Evolutionary conservation across 1,284 basidiomycete genomes (phyloP), one percentile per base, ranked within the genome.

Genomic region (Cryptococcus sp.): DNA sequence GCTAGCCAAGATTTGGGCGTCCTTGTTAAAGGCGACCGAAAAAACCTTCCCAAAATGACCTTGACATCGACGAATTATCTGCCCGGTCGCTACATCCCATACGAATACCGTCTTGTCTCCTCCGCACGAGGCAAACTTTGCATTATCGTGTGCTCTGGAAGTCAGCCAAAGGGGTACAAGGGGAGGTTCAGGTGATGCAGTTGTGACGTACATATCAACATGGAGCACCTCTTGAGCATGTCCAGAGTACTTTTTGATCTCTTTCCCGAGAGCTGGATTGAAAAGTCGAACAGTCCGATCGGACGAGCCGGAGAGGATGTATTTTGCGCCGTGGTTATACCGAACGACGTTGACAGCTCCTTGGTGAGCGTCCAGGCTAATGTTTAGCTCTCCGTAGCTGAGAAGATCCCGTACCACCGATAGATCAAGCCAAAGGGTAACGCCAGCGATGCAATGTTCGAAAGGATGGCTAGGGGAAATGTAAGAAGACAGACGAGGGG

Each of bases 141-240:
- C 83, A 73, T 97, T 98, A 72, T 97, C 93, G 54, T 86, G 83
- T 21, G 91, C 81, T 37, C 92, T 94, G 26, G 7, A 5, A 5
- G 18, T 42, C 40, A 38, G 26, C 34, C 45, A 16, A 26, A 11
- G 26, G 19, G 18, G 9, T 7, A 23, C 21, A 26, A 11, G 26
- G 19, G 18, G 9, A 7, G 18, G 14, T 42, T 22, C 3, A 22
- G 4, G 23, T 19, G 24, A 21, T 16, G 28, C 2, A 10, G 10
- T 11, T 19, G 34, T 26, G 10, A 61, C 85, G 63, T 66, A 92
- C 90, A 94, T 85, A 47, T 84, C 81, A 44, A 98, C 77, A 0
- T 88, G 89, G 19, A 97, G 79, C 5, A 99, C 87, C 66, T 97
- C 92, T 66, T 97, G 93, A 28, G 87, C 89, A 70, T 98, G 94